Evolutionary conservation across 1,284 basidiomycete genomes (phyloP).

Genomic region (Cutaneotrichosporon mucoides): DNA sequence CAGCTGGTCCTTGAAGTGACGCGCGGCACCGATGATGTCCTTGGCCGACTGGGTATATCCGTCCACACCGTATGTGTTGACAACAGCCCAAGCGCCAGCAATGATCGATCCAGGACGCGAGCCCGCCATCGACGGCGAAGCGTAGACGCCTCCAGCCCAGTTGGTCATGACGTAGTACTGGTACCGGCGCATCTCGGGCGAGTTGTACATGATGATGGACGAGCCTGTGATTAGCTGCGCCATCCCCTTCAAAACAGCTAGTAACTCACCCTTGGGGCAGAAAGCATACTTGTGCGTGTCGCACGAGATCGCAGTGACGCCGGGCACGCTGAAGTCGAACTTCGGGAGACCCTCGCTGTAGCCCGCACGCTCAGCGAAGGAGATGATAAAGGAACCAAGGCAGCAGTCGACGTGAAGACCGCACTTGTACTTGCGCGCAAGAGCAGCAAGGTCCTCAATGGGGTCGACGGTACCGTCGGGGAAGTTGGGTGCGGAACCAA

Average conservation of each 20-base stretch:
- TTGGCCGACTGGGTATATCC: slow-evolving; percentile 89
- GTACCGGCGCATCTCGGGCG: slow-evolving; percentile 64
- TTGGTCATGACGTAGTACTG: slow-evolving; percentile 80
- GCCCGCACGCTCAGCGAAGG: slow-evolving; percentile 67
- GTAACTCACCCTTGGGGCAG: slow-evolving; percentile 58
- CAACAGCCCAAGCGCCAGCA: slow-evolving; percentile 92
- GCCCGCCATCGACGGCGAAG: slow-evolving; percentile 68
- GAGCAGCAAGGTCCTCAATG: slow-evolving; percentile 69
- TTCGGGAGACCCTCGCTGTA: slow-evolving; percentile 37
- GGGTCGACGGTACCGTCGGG: slow-evolving; percentile 88
- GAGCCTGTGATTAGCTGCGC: slow-evolving; percentile 56
- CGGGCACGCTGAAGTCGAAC: slow-evolving; percentile 85
- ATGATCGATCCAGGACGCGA: slow-evolving; percentile 88
- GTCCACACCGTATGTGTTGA: slow-evolving; percentile 84
- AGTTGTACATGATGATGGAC: slow-evolving; percentile 90
- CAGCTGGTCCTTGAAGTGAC: slow-evolving; percentile 32
- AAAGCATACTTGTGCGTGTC: slow-evolving; percentile 61
- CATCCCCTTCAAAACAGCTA: too few species aligned
- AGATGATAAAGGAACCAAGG: slow-evolving; percentile 85
- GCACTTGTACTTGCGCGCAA: slow-evolving; percentile 72
- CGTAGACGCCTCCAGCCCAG: slow-evolving; percentile 62
- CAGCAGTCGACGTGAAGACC: slow-evolving; percentile 94
- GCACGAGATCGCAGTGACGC: slow-evolving; percentile 85
- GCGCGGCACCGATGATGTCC: slow-evolving; percentile 64
- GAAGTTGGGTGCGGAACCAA: slow-evolving; percentile 87